Percentiles rank a stretch among this genome's conserved stretches.
Conservation (phyloP, 164 flowering plant genomes). For the Chloranthus sessilifolius region DNA sequence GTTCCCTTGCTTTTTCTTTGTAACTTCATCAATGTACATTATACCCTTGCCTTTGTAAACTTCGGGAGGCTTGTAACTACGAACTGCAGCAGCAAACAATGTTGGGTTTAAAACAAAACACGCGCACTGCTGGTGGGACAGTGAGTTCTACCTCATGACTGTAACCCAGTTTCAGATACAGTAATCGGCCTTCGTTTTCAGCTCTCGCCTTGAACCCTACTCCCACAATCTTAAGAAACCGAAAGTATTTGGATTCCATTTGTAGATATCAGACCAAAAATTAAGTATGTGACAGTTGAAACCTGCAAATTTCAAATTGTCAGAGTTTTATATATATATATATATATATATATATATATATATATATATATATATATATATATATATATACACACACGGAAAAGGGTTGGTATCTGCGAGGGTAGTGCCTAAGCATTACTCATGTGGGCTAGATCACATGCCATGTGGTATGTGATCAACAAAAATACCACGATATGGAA, state of each 20-base stretch:
- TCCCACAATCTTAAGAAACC: constrained; percentile 78
- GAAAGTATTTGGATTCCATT: constrained; percentile 76
- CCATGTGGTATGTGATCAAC: no score
- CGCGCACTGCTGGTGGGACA: constrained; percentile 83
- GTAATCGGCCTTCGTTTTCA: constrained; percentile 59
- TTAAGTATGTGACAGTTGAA: no score
- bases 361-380: no score
- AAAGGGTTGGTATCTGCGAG: no score
- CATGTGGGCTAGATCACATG: no score
- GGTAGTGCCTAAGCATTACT: no score
- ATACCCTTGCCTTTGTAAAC: constrained; percentile 90
- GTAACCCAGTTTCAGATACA: constrained; percentile 70
- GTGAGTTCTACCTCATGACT: constrained; percentile 79
- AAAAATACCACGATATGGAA: no score
- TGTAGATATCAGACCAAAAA: no score
- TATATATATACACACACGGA: no score
- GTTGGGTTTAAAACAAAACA: constrained; percentile 71
- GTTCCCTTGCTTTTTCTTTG: constrained; percentile 86
- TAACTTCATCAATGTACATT: constrained; percentile 75
- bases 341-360: no score
- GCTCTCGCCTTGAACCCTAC: constrained; percentile 86
- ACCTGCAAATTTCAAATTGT: no score
- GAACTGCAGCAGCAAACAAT: constrained; percentile 64
- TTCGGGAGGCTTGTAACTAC: constrained; percentile 89
- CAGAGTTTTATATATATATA: no score